phyloP scores from a whole-genome alignment of 352 stramenopile genomes.

The Globisporangium takayamanum region DNA sequence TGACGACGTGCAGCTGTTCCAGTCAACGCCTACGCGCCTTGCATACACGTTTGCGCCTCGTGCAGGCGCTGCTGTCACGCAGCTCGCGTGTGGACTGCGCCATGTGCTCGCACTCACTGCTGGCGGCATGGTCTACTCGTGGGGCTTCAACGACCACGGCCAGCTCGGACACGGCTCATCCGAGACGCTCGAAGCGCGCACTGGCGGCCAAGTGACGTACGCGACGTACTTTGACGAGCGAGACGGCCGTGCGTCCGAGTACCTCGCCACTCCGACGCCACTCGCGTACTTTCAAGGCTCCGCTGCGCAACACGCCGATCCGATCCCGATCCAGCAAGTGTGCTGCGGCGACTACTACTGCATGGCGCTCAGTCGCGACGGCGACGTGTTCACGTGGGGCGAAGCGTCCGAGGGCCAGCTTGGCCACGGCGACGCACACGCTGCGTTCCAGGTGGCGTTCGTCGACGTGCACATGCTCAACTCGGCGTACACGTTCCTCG shows the following conservation, averaged over 20 bases:
- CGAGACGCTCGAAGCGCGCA: slow-evolving; percentile 38
- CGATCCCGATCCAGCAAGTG: slow-evolving; percentile 45
- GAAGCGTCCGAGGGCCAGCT: slow-evolving; percentile 70
- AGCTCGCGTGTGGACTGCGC: slow-evolving; percentile 43
- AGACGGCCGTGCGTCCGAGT: slow-evolving; percentile 34
- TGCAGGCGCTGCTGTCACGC: slow-evolving; percentile 11
- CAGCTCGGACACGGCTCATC: slow-evolving; percentile 58
- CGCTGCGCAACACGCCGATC: slow-evolving; percentile 44
- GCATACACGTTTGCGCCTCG: slow-evolving; percentile 17
- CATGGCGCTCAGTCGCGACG: slow-evolving; percentile 48
- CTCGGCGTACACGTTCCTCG: slow-evolving; percentile 61
- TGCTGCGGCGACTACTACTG: slow-evolving; percentile 70
- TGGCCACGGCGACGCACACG: slow-evolving; percentile 47
- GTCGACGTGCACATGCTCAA: slow-evolving; percentile 56
- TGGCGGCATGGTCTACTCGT: slow-evolving; percentile 59
- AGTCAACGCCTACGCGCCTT: slow-evolving; percentile 21
- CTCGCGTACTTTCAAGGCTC: slow-evolving; percentile 65
- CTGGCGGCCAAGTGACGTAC: slow-evolving; percentile 28
- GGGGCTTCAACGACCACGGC: slow-evolving; percentile 76
- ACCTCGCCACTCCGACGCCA: slow-evolving; percentile 31
- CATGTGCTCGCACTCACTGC: slow-evolving; percentile 49
- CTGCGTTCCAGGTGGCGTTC: slow-evolving; percentile 54
- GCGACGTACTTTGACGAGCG: slow-evolving; percentile 45
- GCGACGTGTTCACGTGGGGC: slow-evolving; percentile 72
- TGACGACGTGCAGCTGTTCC: slow-evolving; percentile 6